A percentile compares a stretch with the other conserved stretches of the same genome.
Conservation (phyloP, 306 rosid genomes). For the Cucurbita moschata region DNA sequence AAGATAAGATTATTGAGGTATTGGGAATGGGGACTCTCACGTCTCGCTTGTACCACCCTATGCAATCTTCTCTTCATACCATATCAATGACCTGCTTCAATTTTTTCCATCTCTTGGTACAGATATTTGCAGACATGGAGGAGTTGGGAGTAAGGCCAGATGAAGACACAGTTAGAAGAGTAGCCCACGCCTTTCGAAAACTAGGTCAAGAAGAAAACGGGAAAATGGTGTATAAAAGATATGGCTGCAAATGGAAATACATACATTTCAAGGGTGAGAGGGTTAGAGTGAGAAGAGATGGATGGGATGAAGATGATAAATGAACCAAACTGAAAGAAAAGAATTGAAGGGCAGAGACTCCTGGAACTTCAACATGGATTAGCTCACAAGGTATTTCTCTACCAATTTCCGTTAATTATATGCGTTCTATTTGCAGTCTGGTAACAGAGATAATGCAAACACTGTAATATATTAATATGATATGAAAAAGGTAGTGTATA, state of each 20-base stretch:
- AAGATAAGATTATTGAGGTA: slow-evolving; percentile 61
- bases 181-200: slow-evolving; percentile 39
- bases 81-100: neutral
- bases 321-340: neutral
- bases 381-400: neutral
- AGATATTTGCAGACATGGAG: slow-evolving; percentile 92
- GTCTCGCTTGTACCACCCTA: neutral
- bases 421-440: neutral
- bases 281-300: slow-evolving; percentile 46
- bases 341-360: neutral
- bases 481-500: neutral
- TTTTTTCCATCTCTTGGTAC: slow-evolving; percentile 9
- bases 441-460: neutral
- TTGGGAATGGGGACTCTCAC: neutral
- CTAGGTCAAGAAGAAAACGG: slow-evolving; percentile 58
- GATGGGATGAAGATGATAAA: slow-evolving; percentile 26
- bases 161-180: slow-evolving; percentile 70
- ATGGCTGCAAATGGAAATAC: slow-evolving; percentile 70
- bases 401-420: neutral
- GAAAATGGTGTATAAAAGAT: slow-evolving; percentile 39
- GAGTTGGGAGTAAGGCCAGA: slow-evolving; percentile 69
- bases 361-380: neutral
- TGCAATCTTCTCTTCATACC: neutral
- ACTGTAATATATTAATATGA: neutral
- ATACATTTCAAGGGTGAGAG: slow-evolving; percentile 72